These are phyloP conservation scores for Styphnolobium japonicum DNA, from an alignment of 306 rosid species.

Conservation along the genomic window DNA sequence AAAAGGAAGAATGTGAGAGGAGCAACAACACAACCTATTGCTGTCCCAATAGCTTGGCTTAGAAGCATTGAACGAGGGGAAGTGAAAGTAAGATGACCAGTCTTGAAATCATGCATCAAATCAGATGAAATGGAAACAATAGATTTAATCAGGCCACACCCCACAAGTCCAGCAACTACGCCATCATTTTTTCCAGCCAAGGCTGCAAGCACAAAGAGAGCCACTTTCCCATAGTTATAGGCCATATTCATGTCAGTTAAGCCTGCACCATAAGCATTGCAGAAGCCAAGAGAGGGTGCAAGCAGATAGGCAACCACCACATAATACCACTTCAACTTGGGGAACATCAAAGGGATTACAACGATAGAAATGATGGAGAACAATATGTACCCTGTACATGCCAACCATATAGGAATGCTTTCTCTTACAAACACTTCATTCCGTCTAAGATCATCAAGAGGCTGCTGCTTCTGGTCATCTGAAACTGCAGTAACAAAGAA, in stretches of 20 bases:
- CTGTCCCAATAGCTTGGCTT: conserved; percentile 94
- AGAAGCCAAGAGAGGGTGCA: conserved; percentile 94
- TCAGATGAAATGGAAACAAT: conserved; percentile 94
- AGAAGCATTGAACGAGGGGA: conserved; percentile 94
- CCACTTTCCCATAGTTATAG: conserved; percentile 94
- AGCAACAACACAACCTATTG: conserved; percentile 86
- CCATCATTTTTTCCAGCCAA: conserved; percentile 69
- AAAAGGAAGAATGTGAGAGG: conserved; percentile 87
- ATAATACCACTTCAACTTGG: conserved; percentile 84
- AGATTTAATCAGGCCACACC: conserved; percentile 91
- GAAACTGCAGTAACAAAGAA: conserved; percentile 42
- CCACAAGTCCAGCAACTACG: conserved; percentile 89
- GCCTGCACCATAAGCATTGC: conserved; percentile 98
- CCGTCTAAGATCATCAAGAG: conserved; percentile 61
- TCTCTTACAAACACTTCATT: conserved; percentile 84
- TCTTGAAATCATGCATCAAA: conserved; percentile 95
- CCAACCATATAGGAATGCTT: conserved; percentile 83
- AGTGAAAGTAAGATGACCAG: conserved; percentile 89
- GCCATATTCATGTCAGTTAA: conserved; percentile 98
- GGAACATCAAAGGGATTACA: conserved; percentile 90
- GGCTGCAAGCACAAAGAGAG: conserved; percentile 88
- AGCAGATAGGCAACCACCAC: conserved; percentile 72
- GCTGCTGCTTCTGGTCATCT: conserved; percentile 38
- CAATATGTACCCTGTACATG: conserved; percentile 57
- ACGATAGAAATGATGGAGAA: conserved; percentile 71